Base-by-base conservation (phyloP, 192 early-diverging fungal species). In the Mortierella claussenii region DNA sequence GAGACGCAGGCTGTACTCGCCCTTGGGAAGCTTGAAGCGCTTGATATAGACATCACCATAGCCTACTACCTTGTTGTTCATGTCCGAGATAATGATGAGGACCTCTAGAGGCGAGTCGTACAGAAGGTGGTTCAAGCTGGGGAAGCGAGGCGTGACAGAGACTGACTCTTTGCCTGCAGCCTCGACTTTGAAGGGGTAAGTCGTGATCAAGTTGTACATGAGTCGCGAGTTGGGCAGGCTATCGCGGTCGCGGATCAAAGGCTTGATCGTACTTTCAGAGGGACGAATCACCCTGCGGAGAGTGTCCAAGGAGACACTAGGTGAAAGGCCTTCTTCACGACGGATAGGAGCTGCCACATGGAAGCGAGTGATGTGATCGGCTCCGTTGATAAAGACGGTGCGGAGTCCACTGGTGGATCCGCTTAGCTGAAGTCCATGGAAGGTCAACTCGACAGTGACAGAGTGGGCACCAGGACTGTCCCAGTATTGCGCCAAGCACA, bases 401-500 rank as follows among this genome's bases (percentile, higher is more conserved):
- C 79, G 55, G 23, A 68, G 40, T 59, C 83, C 70, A 69, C 78
- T 79, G 34, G 80, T 60, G 17, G 85, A 52, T 18, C 81, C 81
- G 4, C 67, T 64, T 28, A 91, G 32, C 47, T 84, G 79, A 40
- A 96, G 83, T 20, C 94, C 94, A 64, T 91, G 89, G 80, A 98
- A 97, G n/a, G 84, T 83, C 13, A 97, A 42, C 18, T 87, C 82
- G 12, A 96, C 69, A 27, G 88, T 86, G 11, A 97, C 76, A 26
- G 79, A 73, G 62, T 94, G 91, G 13, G 80, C 67, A 28, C 87
- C 95, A 27, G 91, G 79, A 58, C 87, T 85, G 45, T 88, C 91
- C 95, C 97, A 99, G 80, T 93, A 96, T 73, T 96, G 95, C 2
- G 94, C 94, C 34, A 98, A 53, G 59, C 90, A 86, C 32, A 90